Base-by-base conservation (phyloP, 306 rosid genomes). In the Phaseolus lunatus region DNA sequence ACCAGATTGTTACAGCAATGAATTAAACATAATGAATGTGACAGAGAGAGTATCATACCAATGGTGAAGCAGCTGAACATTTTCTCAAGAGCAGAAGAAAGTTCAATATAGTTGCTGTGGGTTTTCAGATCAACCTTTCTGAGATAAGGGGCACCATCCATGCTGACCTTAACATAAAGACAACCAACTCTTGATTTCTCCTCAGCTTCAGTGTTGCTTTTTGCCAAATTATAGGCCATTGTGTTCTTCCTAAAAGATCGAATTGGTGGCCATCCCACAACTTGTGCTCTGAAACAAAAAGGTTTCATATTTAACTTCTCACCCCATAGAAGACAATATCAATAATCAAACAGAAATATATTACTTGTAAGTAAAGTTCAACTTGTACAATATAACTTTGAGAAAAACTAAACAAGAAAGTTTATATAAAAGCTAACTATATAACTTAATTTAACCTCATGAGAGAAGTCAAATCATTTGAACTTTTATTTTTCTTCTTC, bases 81-180 rank as follows among this genome's bases (percentile, higher is more conserved):
- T 41, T 66, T 66, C 52, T 66, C 71, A 66, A 66, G 71, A 66
- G 71, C 71, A 9, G 71, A 66, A 66, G 52, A 66, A 66, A 66
- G 71, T 66, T 41, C 19, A 39, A 20, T 39, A 39, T 66, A 66
- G 52, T 39, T 66, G 50, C 7, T 20, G 52, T 66, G 43, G 71
- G 33, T 66, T 41, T 41, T 66, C 29, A 66, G 71, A 41, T 66
- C 71, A 66, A 66, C 71, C 71, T 66, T 66, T 66, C 71, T 66
- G 71, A 66, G 71, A 41, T 66, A 66, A 11, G 71, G 71, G 5
- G 71, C 71, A 20, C 71, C 71, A 66, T 66, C 71, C 71, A 66
- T 66, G 71, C 71, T 41, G 6, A 66, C 71, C 52, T 66, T 66
- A 5, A 66, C 71, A 41, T 66, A 66, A 20, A 66, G 71, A 66